phyloP scores from a whole-genome alignment of 1,139 yeast genomes.

The Debaryomyces singareniensis region DNA sequence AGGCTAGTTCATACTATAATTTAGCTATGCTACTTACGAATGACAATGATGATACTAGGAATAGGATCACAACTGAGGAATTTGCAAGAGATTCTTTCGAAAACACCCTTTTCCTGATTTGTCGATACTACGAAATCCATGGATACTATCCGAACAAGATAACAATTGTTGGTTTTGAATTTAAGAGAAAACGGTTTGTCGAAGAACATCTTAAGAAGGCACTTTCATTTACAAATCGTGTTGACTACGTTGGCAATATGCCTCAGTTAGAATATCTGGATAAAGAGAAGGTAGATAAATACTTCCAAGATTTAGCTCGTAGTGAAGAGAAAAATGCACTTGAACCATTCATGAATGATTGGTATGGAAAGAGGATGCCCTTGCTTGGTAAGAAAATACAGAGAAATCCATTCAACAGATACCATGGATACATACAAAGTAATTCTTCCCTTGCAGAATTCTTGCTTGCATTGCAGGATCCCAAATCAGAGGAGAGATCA shows the following conservation, averaged over 20 bases:
- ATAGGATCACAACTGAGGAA: slow-evolving; percentile 48
- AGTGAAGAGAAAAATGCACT: slow-evolving; percentile 55
- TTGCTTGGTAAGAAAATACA: slow-evolving; percentile 34
- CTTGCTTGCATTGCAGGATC: slow-evolving; percentile 5
- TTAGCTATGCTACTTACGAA: slow-evolving; percentile 18
- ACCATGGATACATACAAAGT: slow-evolving; percentile 33
- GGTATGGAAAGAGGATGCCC: slow-evolving; percentile 49
- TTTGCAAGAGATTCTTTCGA: slow-evolving; percentile 80
- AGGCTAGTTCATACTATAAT: slow-evolving; percentile 52
- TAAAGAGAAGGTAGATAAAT: slow-evolving; percentile 15
- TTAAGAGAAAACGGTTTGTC: slow-evolving; percentile 56
- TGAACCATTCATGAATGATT: slow-evolving; percentile 49
- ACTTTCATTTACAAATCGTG: slow-evolving; percentile 29
- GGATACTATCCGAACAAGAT: slow-evolving; percentile 45
- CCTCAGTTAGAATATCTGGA: slow-evolving; percentile 41
- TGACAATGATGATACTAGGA: slow-evolving; percentile 8
- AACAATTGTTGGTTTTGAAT: slow-evolving; percentile 67
- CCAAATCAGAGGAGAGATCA: no score
- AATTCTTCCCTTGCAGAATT: slow-evolving; percentile 20
- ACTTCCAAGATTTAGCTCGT: slow-evolving; percentile 35
- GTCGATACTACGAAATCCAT: slow-evolving; percentile 46
- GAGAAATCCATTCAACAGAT: slow-evolving; percentile 57
- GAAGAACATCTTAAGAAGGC: slow-evolving; percentile 48
- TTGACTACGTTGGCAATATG: slow-evolving; percentile 55
- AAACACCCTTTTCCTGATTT: slow-evolving; percentile 60